Evolutionary conservation across 2,329 filamentous ascomycete species (phyloP).

Genomic region (Xylaria arbuscula): DNA sequence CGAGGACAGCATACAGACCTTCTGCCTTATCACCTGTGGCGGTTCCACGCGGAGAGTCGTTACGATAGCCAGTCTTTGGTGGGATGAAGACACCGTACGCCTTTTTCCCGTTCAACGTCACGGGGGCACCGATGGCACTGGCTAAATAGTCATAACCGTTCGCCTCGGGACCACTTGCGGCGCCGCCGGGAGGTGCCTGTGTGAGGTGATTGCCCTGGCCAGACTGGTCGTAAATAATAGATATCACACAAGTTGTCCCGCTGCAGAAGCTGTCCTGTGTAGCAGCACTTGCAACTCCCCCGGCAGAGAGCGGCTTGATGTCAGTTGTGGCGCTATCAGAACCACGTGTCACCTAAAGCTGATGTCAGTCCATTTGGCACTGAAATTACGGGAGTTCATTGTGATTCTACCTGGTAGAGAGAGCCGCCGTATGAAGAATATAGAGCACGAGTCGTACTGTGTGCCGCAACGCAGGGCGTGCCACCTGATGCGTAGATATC

Average conservation of each 20-base stretch:
- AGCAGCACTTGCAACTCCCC: constrained; percentile 70
- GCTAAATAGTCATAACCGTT: constrained; percentile 70
- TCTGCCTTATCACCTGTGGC: constrained; percentile 66
- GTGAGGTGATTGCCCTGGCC: constrained; percentile 70
- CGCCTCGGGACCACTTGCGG: constrained; percentile 63
- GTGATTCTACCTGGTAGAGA: constrained; percentile 66
- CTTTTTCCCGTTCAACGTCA: constrained; percentile 69
- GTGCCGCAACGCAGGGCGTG: constrained; percentile 72
- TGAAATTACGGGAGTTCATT: neutral
- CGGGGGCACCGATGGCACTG: constrained; percentile 68
- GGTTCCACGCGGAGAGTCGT: constrained; percentile 62
- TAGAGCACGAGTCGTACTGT: constrained; percentile 72
- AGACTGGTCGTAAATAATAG: constrained; percentile 74
- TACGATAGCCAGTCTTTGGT: constrained; percentile 72
- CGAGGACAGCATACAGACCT: constrained; percentile 70
- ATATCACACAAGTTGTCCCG: constrained; percentile 70
- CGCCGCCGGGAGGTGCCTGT: constrained; percentile 68
- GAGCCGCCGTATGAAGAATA: constrained; percentile 60
- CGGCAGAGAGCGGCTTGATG: constrained; percentile 65
- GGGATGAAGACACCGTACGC: constrained; percentile 72
- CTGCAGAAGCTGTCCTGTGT: constrained; percentile 71
- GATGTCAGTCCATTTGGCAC: neutral
- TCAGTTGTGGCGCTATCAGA: constrained; percentile 62
- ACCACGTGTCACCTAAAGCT: constrained; percentile 55
- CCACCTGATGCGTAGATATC: constrained; percentile 69